A percentile compares a stretch with the other conserved stretches of the same genome.
Conservation (phyloP, 805 yeast genomes). For the Lipomyces mesembrius region DNA sequence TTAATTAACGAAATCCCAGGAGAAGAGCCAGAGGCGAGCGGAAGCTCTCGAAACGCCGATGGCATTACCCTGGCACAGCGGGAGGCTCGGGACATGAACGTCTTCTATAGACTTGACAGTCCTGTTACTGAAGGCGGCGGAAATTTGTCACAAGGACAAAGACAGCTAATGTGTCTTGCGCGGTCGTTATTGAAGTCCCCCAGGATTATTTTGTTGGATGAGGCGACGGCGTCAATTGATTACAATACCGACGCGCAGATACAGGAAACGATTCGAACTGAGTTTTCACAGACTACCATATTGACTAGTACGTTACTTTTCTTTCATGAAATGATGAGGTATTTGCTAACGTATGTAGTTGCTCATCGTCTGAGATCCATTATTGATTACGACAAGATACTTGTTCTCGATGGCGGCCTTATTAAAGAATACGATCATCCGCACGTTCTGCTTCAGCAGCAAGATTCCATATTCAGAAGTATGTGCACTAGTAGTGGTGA, state of each 20-base stretch:
- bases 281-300: slow-evolving; percentile 71
- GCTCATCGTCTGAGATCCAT: slow-evolving; percentile 83
- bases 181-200: slow-evolving; percentile 76
- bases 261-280: slow-evolving; percentile 70
- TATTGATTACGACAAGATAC: slow-evolving; percentile 70
- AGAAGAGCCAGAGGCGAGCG: slow-evolving; percentile 9
- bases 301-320: slow-evolving; percentile 54
- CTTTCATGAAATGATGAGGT: too few species aligned
- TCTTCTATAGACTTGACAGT: slow-evolving; percentile 31
- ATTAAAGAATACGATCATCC: slow-evolving; percentile 77
- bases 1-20: slow-evolving; percentile 29
- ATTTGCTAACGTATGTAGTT: slow-evolving; percentile 42
- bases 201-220: slow-evolving; percentile 74
- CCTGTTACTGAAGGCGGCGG: slow-evolving; percentile 71
- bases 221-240: slow-evolving; percentile 73
- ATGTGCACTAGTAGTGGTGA: slow-evolving; percentile 93
- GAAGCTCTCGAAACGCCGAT: background rate
- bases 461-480: slow-evolving; percentile 61
- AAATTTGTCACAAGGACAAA: slow-evolving; percentile 84
- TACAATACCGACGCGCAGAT: slow-evolving; percentile 81
- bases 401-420: slow-evolving; percentile 80
- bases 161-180: slow-evolving; percentile 81
- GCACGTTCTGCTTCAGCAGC: slow-evolving; percentile 56
- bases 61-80: slow-evolving; percentile 14
- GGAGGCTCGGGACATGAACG: slow-evolving; percentile 34